Evolutionary conservation across 2,329 filamentous ascomycete genomes (phyloP).

Genomic region (Lecanicillium sp.): DNA sequence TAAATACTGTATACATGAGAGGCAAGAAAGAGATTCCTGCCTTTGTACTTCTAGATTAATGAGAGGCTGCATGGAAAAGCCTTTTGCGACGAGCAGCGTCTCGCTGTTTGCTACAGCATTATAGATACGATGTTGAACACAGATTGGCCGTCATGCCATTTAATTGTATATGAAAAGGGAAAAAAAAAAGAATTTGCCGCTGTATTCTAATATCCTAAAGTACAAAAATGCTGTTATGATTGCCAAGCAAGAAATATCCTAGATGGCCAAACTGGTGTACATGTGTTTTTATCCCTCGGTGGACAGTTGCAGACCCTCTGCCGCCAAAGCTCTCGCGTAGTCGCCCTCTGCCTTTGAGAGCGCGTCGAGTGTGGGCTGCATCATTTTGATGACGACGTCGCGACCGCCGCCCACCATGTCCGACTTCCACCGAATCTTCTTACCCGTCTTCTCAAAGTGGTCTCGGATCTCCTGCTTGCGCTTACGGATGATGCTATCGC

Average conservation of each 20-base stretch:
- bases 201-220: neutral
- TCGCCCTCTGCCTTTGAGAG: constrained; percentile 63
- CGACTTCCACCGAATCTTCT: constrained; percentile 64
- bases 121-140: constrained; percentile 4
- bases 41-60: constrained; percentile 7
- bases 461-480: constrained; percentile 66
- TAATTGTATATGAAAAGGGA: constrained; percentile 13
- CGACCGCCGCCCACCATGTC: constrained; percentile 67
- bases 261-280: no score
- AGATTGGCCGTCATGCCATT: neutral
- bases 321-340: constrained; percentile 65
- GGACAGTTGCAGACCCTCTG: constrained; percentile 48
- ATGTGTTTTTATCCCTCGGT: constrained; percentile 40
- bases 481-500: constrained; percentile 58
- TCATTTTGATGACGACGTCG: constrained; percentile 67
- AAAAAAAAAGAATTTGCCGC: neutral
- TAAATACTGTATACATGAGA: neutral
- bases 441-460: constrained; percentile 65
- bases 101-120: constrained; percentile 1
- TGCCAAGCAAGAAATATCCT: no score
- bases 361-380: constrained; percentile 67
- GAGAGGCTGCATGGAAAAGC: neutral
- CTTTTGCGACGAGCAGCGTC: neutral
- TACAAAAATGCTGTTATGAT: no score
- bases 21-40: neutral